Evolutionary conservation across 441 rosid genomes (phyloP), one percentile per base, ranked within the genome.

Genomic region (Gossypium gossypioides): DNA sequence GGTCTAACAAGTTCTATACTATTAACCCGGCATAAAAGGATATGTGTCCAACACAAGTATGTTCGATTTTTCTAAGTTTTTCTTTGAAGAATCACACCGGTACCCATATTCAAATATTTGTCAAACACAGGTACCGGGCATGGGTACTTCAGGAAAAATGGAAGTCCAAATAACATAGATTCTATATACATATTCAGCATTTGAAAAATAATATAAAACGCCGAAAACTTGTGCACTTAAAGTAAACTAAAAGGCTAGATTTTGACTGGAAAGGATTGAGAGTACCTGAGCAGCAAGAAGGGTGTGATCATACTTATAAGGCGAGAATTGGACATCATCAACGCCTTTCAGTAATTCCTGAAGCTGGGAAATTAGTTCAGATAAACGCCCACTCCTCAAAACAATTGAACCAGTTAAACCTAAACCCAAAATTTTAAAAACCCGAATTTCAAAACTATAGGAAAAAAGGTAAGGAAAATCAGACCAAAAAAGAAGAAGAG

Each of bases 401-500:
- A 93, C 76, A 61, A 93, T 83, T 2, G 98, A 89, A 75, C 97
- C 86, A 60, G 94, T 88, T 65, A 89, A 82, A 83, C 97, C 98
- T 93, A 79, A 66, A 52, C 3, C 22, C 46, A 54, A 58, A 44
- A 13, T 65, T 27, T 18, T 24, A 16, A 7, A 37, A 18, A 24
- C 7, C 34, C 51, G 22, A 63, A 24, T 24, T 25, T 54, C 29
- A 66, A 64, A 75, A 25, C 29, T 18, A 42, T 29, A 9, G 9
- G 8, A 15, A 57, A 19, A 44, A 51, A 57, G 25, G 32, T 42
- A n/a, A 58, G 58, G 57, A 46, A 55, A 19, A 19, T 60, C 21
- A 67, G 16, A 51, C 32, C 72, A 79, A 76, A 48, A 60, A 62
- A 66, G 18, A 46, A 37, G 50, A 75, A 16, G 24, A 52, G 25